Evolutionary conservation across 495 filamentous ascomycete genomes (phyloP).

Genomic region (Terfezia claveryi): DNA sequence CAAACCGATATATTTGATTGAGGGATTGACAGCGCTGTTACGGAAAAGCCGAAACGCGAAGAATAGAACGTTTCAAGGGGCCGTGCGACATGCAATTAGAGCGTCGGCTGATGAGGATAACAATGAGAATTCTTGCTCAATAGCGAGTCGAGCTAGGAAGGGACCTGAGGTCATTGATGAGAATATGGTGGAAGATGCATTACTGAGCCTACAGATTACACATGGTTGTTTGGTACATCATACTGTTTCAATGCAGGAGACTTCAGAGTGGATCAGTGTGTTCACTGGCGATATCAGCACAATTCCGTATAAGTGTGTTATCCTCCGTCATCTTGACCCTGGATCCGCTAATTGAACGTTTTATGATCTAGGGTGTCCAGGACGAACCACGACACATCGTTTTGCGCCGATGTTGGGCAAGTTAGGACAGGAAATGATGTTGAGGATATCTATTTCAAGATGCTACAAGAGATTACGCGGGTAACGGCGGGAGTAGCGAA

Average conservation of each 20-base stretch:
- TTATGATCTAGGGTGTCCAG: slow-evolving; percentile 1
- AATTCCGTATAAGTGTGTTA: slow-evolving; percentile 39
- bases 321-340: neutral
- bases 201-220: slow-evolving; percentile 47
- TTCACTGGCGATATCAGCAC: slow-evolving; percentile 69
- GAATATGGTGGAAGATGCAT: slow-evolving; percentile 48
- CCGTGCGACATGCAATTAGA: slow-evolving; percentile 27
- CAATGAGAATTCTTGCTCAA: neutral
- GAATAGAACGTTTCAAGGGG: slow-evolving; percentile 43
- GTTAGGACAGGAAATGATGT: slow-evolving; percentile 49
- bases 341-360: neutral
- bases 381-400: slow-evolving; percentile 29
- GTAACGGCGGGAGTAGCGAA: slow-evolving; percentile 54
- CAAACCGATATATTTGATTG: slow-evolving; percentile 52
- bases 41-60: slow-evolving; percentile 45
- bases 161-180: slow-evolving; percentile 36
- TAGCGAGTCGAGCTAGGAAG: slow-evolving; percentile 23
- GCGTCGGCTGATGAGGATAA: neutral
- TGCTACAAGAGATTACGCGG: slow-evolving; percentile 57
- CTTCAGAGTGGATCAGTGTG: slow-evolving; percentile 52
- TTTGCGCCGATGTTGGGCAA: slow-evolving; percentile 70
- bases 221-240: slow-evolving; percentile 53
- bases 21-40: slow-evolving; percentile 45
- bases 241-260: slow-evolving; percentile 36
- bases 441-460: slow-evolving; percentile 47